Base-by-base conservation (phyloP, 1,284 basidiomycete genomes). In the Sanghuangporus sanghuang region DNA sequence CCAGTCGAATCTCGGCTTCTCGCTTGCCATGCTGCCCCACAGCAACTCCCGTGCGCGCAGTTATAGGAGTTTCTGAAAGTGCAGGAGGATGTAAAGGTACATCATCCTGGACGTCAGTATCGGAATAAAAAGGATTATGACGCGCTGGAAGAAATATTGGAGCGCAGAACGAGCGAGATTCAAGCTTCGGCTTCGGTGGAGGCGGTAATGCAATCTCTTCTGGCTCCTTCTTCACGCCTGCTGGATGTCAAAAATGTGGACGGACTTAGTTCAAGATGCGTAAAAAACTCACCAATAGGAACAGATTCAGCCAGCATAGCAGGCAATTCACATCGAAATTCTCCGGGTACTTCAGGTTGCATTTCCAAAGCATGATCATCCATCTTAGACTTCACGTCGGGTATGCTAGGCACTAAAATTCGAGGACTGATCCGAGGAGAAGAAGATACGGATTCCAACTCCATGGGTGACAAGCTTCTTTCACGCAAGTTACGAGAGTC, bases 401-500 rank as follows among this genome's bases (percentile, higher is more conserved):
- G 56, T 27, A 59, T n/a, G 8, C 48, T 50, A 16, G 46, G 9
- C 7, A 44, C 23, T 16, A 42, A 57, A n/a, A 61, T 18, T 21
- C 49, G 46, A 16, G 64, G 64, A 32, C 60, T 57, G 16, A 58
- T 42, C 23, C 38, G 46, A 8, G 64, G 64, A 8, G 64, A 56
- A 4, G 64, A 57, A 27, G 58, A 35, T 35, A 55, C 18, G 6
- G 64, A 65, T 23, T 65, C 64, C 7, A 65, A 27, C 12, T 65
- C 64, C 64, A 65, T 65, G 4, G 64, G 64, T 11, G 64, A 62
- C 11, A 65, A 60, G 53, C 64, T 65, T 14, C 57, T 59, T 35
- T 55, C 54, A 38, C 36, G 35, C 12, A 42, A 39, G 38, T 12
- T 21, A 27, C 49, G 18, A 8, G 21, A 52, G n/a, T 27, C 7